These are phyloP conservation scores for Tolypocladium guangdongense DNA, from an alignment of 2,329 filamentous ascomycete species.

Conservation along the genomic window DNA sequence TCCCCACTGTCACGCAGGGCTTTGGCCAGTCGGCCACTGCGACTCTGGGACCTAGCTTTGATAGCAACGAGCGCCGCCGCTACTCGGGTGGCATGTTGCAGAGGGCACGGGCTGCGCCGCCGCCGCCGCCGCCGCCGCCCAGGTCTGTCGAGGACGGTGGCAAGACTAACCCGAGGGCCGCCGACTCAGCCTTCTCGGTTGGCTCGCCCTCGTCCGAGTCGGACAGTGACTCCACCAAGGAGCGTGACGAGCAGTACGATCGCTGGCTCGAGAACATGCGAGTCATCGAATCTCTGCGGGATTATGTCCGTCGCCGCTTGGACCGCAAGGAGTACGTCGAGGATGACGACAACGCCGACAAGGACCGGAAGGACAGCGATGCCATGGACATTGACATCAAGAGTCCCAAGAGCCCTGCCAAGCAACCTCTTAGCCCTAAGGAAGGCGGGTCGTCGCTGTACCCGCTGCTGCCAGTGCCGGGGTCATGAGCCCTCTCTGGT, in stretches of 20 bases:
- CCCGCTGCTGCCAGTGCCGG: conserved; percentile 26
- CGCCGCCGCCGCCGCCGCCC: conserved; percentile 24
- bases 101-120: conserved; percentile 36
- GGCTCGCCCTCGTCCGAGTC: conserved; percentile 46
- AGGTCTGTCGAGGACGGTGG: conserved; percentile 21
- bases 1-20: conserved; percentile 56
- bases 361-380: conserved; percentile 13
- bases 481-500: not conserved
- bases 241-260: conserved; percentile 53
- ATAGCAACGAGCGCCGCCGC: conserved; percentile 50
- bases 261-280: conserved; percentile 57
- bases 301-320: conserved; percentile 47
- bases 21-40: conserved; percentile 61
- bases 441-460: conserved; percentile 26
- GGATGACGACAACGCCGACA: conserved; percentile 11
- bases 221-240: conserved; percentile 40
- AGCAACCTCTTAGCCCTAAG: conserved; percentile 12
- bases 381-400: conserved; percentile 26
- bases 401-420: conserved; percentile 15
- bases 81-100: conserved; percentile 60
- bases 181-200: conserved; percentile 31
- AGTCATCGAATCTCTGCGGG: conserved; percentile 49
- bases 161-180: conserved; percentile 31
- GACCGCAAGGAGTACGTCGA: conserved; percentile 42
- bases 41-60: conserved; percentile 58